Conservation (phyloP, 306 rosid species). For the Cucurbita moschata region DNA sequence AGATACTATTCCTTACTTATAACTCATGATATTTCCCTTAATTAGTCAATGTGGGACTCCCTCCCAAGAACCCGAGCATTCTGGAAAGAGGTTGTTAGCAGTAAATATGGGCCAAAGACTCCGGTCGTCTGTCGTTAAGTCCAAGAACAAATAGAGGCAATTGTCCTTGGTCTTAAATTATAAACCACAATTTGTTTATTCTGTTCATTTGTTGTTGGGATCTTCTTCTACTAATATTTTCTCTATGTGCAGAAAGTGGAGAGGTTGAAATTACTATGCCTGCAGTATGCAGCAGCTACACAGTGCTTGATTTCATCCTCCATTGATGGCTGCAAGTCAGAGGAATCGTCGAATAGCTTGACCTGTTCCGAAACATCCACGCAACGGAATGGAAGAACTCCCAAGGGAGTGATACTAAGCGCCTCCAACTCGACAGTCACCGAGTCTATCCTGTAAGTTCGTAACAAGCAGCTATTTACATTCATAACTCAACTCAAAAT, state of each 20-base stretch:
- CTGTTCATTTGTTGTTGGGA: background rate
- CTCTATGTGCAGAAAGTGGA: constrained; percentile 68
- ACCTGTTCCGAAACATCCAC: constrained; percentile 21
- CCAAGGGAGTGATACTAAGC: constrained; percentile 42
- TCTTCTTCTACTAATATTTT: constrained; percentile 3
- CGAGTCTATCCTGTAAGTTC: constrained; percentile 70
- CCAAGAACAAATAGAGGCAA: background rate
- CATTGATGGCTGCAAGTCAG: constrained; percentile 34
- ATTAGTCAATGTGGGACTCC: too few relatives aligned
- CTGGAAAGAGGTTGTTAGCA: background rate
- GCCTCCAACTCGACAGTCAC: constrained; percentile 39
- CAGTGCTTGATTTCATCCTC: constrained; percentile 83
- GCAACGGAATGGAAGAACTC: constrained; percentile 31
- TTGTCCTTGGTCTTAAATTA: background rate
- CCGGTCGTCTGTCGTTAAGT: background rate
- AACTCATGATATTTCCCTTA: too few relatives aligned
- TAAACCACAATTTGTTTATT: background rate
- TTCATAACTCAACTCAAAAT: background rate
- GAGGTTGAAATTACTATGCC: constrained; percentile 65
- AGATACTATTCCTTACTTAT: too few relatives aligned
- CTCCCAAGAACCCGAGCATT: background rate
- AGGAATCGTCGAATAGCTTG: constrained; percentile 29
- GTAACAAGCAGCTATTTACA: background rate
- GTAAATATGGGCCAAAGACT: background rate
- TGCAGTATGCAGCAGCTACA: constrained; percentile 84